A percentile compares a stretch with the other conserved stretches of the same genome.
These are phyloP conservation scores for Erysimum cheiranthoides DNA, from an alignment of 345 rosid genomes.

Conservation along the genomic window DNA sequence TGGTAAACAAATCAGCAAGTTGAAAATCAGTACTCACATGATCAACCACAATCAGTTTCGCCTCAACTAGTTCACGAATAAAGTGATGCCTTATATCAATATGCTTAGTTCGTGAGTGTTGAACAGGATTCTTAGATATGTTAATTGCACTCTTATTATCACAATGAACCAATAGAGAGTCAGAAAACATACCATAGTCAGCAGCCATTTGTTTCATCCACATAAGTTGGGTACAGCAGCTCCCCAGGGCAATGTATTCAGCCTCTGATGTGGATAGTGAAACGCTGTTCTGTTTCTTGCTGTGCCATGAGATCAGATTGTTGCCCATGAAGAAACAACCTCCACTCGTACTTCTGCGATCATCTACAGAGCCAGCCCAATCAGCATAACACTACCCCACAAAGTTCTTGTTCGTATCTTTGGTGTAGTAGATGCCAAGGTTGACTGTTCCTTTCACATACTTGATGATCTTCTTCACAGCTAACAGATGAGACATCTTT, in stretches of 20 bases:
- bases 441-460: too few species aligned
- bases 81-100: neutral
- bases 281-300: neutral
- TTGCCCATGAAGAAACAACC: neutral
- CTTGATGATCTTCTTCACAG: neutral
- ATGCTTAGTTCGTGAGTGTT: neutral
- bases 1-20: neutral
- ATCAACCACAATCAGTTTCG: slow-evolving; percentile 3
- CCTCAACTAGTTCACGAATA: slow-evolving; percentile 3
- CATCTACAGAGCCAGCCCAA: neutral
- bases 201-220: neutral
- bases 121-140: neutral
- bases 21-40: neutral
- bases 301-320: neutral
- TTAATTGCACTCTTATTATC: neutral
- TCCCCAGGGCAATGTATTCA: neutral
- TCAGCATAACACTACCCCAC: neutral
- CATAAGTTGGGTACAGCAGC: neutral
- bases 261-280: neutral
- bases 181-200: neutral
- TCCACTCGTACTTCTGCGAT: neutral
- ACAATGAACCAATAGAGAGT: neutral
- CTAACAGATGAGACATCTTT: neutral
- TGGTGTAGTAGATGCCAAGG: neutral
- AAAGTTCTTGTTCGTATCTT: neutral